Base-by-base conservation (phyloP, 2,329 filamentous ascomycete genomes). In the Beauveria varroae region DNA sequence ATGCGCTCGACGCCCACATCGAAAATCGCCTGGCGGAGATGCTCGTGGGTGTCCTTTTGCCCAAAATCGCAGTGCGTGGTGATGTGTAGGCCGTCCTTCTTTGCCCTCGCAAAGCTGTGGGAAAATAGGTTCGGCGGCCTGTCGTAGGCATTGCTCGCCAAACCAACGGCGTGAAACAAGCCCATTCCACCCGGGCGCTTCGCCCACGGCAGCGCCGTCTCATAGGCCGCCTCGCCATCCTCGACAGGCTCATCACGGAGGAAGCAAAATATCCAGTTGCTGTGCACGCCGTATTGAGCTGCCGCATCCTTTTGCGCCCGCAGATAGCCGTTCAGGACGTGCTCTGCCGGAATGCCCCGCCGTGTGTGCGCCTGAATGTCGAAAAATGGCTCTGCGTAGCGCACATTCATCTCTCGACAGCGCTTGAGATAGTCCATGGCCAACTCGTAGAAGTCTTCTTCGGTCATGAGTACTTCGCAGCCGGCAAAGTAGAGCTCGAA, bases 401-500 rank as follows among this genome's bases (percentile, higher is more conserved):
- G 79, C 1, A 91, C 85, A 54, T 84, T 84, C 65, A 90, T 84
- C 1, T 75, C 74, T 43, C 83, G 78, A 2, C 87, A 88, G 57
- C 80, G 81, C 22, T 76, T 67, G 69, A 91, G 87, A 74, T 92
- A 92, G 65, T 83, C 81, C 77, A 84, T 87, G 16, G 86, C 87
- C 10, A 92, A 78, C 60, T 82, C 82, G 69, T 89, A 86, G 68
- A 90, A 92, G 73, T 92, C 89, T n/a, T 78, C 74, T n/a, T 79
- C 75, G 5, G 80, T 79, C 60, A 85, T 75, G 5, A 91, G 79
- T 1, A 87, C 87, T 47, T 89, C 91, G 76, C 91, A 91, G 75
- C 89, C 90, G 68, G 83, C 78, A 41, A 91, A 80, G 74, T 91
- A 92, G 73, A 90, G 87, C 68, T 91, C 85, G n/a, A 91, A 81